Conservation (phyloP, 2,329 filamentous ascomycete genomes). For the Talaromyces sp. region DNA sequence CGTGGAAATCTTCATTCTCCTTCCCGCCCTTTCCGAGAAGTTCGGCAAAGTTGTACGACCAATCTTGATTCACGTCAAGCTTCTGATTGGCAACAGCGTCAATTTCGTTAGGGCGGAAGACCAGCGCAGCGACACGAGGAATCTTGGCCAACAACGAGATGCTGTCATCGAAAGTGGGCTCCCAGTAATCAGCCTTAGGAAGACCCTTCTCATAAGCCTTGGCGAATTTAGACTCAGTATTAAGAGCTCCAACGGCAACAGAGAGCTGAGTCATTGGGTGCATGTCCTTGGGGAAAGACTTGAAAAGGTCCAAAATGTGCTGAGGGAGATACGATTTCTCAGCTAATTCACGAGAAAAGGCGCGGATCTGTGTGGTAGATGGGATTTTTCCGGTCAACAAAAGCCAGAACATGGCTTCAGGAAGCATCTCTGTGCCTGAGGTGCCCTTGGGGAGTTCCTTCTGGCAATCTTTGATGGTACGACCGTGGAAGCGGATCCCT, state of each 20-base stretch:
- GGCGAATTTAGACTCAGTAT: constrained; percentile 90
- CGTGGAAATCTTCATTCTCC: constrained; percentile 73
- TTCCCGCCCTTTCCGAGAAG: constrained; percentile 88
- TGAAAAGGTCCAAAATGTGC: constrained; percentile 83
- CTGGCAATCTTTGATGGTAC: constrained; percentile 97
- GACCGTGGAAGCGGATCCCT: constrained; percentile 96
- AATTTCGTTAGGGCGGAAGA: constrained; percentile 83
- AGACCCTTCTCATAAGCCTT: constrained; percentile 87
- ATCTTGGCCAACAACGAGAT: constrained; percentile 94
- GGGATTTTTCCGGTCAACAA: constrained; percentile 91
- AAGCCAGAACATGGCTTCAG: constrained; percentile 99
- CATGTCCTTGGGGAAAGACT: constrained; percentile 81
- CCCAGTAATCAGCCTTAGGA: constrained; percentile 97
- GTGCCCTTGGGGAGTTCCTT: constrained; percentile 87
- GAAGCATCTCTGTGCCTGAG: constrained; percentile 89
- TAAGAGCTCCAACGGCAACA: constrained; percentile 91
- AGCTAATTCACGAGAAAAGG: constrained; percentile 79
- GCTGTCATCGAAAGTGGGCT: constrained; percentile 92
- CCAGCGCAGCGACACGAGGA: constrained; percentile 92
- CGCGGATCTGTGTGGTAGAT: constrained; percentile 73
- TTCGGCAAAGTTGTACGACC: constrained; percentile 97
- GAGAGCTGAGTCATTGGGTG: constrained; percentile 99
- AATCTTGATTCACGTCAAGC: constrained; percentile 82
- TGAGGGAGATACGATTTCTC: constrained; percentile 77
- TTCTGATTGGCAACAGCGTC: constrained; percentile 70